Percentiles rank a stretch among this genome's conserved stretches.
Evolutionary conservation across 176 grass and related monocot genomes (phyloP).

Genomic region (Eleusine coracana): DNA sequence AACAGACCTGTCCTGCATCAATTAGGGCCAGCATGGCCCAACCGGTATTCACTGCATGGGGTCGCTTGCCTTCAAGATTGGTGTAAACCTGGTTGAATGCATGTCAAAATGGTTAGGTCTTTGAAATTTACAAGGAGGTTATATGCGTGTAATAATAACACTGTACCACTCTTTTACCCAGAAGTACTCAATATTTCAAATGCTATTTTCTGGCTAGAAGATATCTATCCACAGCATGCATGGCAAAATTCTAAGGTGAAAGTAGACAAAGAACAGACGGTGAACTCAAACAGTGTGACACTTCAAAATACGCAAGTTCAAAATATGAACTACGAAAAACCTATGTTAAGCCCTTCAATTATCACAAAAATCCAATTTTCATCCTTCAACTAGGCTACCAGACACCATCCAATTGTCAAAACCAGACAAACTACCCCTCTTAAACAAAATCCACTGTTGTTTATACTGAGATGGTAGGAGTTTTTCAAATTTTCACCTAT

Average conservation of each 20-base stretch:
- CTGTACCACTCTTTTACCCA: not conserved
- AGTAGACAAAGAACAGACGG: not conserved
- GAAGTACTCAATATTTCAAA: not conserved
- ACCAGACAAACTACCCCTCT: no score
- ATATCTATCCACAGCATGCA: not conserved
- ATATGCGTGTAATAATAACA: conserved; percentile 5
- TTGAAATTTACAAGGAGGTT: not conserved
- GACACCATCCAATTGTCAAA: no score
- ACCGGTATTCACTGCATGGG: conserved; percentile 86
- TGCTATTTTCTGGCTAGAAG: not conserved
- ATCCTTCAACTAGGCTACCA: no score
- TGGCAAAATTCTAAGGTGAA: not conserved
- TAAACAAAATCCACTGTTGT: no score
- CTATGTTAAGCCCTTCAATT: no score
- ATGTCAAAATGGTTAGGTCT: conserved; percentile 7
- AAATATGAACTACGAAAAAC: not conserved
- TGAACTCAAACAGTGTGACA: not conserved
- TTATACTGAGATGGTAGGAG: no score
- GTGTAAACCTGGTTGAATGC: conserved; percentile 78
- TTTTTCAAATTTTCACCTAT: no score
- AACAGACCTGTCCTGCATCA: conserved; percentile 74
- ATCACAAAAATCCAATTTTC: no score
- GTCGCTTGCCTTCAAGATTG: conserved; percentile 71
- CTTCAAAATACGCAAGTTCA: not conserved
- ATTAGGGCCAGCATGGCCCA: conserved; percentile 92